Conservation (phyloP, 139 green algal species). For the Ulvella scutata region DNA sequence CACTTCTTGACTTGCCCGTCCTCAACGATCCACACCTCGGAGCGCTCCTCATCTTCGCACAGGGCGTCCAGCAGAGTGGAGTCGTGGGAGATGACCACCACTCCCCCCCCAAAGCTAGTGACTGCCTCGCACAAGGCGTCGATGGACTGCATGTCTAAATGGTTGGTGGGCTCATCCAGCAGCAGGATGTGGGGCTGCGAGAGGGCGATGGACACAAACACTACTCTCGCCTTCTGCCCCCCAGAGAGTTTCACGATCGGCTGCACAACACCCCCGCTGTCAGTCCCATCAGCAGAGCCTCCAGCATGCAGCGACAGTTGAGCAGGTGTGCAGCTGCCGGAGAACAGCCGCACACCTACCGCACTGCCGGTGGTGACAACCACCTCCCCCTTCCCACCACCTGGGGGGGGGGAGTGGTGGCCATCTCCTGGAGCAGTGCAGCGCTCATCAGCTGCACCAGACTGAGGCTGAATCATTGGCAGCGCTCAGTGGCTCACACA, state of each 20-base stretch:
- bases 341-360: too few species aligned
- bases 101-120: slow-evolving; percentile 83
- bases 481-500: too few species aligned
- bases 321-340: too few species aligned
- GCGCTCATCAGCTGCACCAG: too few species aligned
- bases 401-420: too few species aligned
- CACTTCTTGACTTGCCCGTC: slow-evolving; percentile 75
- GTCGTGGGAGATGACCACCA: slow-evolving; percentile 96
- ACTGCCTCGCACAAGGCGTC: slow-evolving; percentile 90
- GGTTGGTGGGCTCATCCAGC: slow-evolving; percentile 89
- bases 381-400: too few species aligned
- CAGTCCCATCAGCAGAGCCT: too few species aligned
- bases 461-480: too few species aligned
- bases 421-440: too few species aligned
- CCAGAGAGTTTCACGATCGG: slow-evolving; percentile 15
- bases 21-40: slow-evolving; percentile 95
- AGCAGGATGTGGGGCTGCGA: slow-evolving; percentile 85
- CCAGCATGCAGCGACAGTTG: too few species aligned
- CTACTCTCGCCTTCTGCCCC: slow-evolving; percentile 93
- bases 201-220: slow-evolving; percentile 89
- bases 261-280: too few species aligned
- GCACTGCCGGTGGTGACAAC: too few species aligned
- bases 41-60: slow-evolving; percentile 81
- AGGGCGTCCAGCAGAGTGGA: slow-evolving; percentile 77
- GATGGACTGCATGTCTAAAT: slow-evolving; percentile 98